These are phyloP conservation scores for Trichoderma arundinaceum DNA, from an alignment of 2,329 filamentous ascomycete genomes.

Conservation along the genomic window DNA sequence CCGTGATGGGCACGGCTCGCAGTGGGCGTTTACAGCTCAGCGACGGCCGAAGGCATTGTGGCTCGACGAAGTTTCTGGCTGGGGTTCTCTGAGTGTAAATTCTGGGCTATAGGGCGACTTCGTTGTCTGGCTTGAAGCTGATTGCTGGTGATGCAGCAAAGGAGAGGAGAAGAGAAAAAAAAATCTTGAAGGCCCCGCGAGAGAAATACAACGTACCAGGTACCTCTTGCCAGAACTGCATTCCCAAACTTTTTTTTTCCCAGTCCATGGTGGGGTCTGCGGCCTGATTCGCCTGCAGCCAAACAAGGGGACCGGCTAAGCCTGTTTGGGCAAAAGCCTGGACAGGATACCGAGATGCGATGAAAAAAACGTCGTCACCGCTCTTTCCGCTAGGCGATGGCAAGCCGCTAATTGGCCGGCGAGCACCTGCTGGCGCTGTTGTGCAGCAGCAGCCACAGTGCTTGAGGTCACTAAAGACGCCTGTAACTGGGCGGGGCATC, in stretches of 20 bases:
- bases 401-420: slow-evolving; percentile 7
- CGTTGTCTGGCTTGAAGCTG: slow-evolving; percentile 61
- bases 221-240: slow-evolving; percentile 31
- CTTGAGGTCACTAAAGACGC: slow-evolving; percentile 5
- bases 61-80: slow-evolving; percentile 70
- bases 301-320: slow-evolving; percentile 29
- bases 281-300: slow-evolving; percentile 34
- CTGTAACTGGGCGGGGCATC: slow-evolving; percentile 26
- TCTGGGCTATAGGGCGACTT: slow-evolving; percentile 58
- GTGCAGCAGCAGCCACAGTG: slow-evolving; percentile 23
- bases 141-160: slow-evolving; percentile 41
- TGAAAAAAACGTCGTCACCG: slow-evolving; percentile 29
- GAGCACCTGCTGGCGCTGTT: slow-evolving; percentile 4
- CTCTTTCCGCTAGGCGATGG: slow-evolving; percentile 27
- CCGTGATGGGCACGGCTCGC: slow-evolving; percentile 65
- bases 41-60: slow-evolving; percentile 75
- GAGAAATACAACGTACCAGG: slow-evolving; percentile 30
- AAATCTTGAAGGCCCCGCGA: slow-evolving; percentile 27
- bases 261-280: slow-evolving; percentile 35
- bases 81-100: slow-evolving; percentile 44
- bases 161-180: slow-evolving; percentile 31
- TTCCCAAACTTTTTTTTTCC: slow-evolving; percentile 30
- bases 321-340: not conserved
- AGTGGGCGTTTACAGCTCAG: slow-evolving; percentile 93
- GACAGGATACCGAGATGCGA: not conserved